Percentiles rank a stretch among this genome's conserved stretches.
These are phyloP conservation scores for Dactylellina sp. DNA, from an alignment of 2,329 filamentous ascomycete species.

Conservation along the genomic window DNA sequence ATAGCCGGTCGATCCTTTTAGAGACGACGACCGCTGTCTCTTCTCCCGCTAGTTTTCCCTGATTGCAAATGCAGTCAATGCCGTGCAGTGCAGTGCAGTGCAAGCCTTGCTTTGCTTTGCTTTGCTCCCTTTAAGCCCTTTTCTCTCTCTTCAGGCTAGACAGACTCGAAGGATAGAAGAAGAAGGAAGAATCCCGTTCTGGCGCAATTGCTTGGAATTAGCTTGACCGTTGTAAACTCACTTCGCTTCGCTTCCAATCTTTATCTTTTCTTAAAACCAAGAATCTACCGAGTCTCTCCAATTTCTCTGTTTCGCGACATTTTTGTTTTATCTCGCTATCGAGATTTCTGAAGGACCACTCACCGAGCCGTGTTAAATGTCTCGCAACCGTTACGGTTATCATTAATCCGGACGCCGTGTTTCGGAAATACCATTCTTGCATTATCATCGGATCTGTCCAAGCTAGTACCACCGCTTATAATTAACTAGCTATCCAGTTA, in stretches of 20 bases:
- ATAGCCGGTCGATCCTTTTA: conserved; percentile 47
- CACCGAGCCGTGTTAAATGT: conserved; percentile 30
- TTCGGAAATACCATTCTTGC: conserved; percentile 34
- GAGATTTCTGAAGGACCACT: conserved; percentile 34
- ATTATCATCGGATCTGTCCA: conserved; percentile 3
- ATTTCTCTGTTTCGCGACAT: conserved; percentile 37
- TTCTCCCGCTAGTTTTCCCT: conserved; percentile 24
- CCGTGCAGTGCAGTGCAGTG: too few relatives aligned
- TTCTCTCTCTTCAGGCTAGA: conserved; percentile 16
- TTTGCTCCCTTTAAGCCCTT: conserved; percentile 12
- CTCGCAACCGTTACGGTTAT: conserved; percentile 43
- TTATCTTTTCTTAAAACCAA: conserved; percentile 3
- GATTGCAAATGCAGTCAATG: too few relatives aligned
- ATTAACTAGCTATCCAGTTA: background rate
- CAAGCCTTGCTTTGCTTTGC: too few relatives aligned
- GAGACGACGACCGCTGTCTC: conserved; percentile 20
- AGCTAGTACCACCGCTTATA: conserved; percentile 7
- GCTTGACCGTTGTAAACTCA: conserved; percentile 33
- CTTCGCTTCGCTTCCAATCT: conserved; percentile 43
- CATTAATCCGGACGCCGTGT: conserved; percentile 46
- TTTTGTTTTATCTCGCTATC: conserved; percentile 13
- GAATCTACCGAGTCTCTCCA: conserved; percentile 9
- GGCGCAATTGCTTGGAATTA: conserved; percentile 34
- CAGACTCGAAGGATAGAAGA: conserved; percentile 1
- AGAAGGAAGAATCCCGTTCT: conserved; percentile 17